Evolutionary conservation across 2,329 filamentous ascomycete genomes (phyloP).

Genomic region (Ambrosiella beaveri): DNA sequence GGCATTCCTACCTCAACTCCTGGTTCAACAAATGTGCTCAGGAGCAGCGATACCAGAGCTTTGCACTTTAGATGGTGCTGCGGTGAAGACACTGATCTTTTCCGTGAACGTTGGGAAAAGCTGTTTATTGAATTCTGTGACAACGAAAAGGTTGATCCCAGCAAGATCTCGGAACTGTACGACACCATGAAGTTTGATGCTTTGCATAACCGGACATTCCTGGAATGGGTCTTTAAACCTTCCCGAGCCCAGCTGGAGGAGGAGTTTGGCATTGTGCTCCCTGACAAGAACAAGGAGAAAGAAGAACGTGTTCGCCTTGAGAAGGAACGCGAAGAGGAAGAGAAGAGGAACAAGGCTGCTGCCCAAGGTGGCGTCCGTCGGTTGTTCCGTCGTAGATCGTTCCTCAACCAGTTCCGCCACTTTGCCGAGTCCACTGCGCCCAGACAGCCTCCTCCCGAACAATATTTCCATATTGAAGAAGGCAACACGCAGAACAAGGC

Average conservation of each 20-base stretch:
- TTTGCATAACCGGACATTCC: conserved; percentile 84
- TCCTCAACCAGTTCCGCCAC: conserved; percentile 36
- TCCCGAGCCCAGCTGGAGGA: conserved; percentile 62
- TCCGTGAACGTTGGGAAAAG: conserved; percentile 96
- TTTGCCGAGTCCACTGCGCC: conserved; percentile 27
- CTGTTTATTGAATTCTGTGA: conserved; percentile 93
- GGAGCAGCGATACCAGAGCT: conserved; percentile 8
- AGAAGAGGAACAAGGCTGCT: conserved; percentile 17
- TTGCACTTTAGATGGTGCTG: conserved; percentile 61
- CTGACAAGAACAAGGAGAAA: conserved; percentile 18
- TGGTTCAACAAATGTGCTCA: not conserved
- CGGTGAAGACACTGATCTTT: conserved; percentile 84
- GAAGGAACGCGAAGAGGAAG: conserved; percentile 25
- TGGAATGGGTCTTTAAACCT: conserved; percentile 95
- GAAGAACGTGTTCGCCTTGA: conserved; percentile 19
- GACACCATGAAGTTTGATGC: conserved; percentile 99
- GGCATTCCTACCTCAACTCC: not conserved
- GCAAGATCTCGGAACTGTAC: conserved; percentile 95
- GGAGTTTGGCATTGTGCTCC: conserved; percentile 30
- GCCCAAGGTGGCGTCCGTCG: conserved; percentile 22
- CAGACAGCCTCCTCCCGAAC: conserved; percentile 29
- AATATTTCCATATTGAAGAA: conserved; percentile 83
- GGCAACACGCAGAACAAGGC: conserved; percentile 57
- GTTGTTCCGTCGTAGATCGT: conserved; percentile 44
- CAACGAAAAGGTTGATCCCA: conserved; percentile 92